Percentiles rank a stretch among this genome's conserved stretches.
Conservation (phyloP, 129 eudicot genomes). For the Logfia minima region DNA sequence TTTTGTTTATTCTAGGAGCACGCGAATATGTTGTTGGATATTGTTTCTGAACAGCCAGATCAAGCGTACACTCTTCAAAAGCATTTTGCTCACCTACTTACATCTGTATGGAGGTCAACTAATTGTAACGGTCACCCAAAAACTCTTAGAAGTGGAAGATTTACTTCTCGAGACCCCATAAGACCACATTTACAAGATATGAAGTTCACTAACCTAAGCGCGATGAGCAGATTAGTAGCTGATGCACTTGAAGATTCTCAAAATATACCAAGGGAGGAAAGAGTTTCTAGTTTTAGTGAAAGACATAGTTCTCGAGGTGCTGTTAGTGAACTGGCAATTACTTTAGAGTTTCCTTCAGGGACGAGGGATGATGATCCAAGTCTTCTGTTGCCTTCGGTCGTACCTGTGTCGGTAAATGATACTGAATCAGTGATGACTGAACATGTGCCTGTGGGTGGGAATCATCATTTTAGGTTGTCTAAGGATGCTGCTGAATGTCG, state of each 20-base stretch:
- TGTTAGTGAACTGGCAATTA: conserved; percentile 53
- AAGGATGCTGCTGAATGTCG: conserved; percentile 54
- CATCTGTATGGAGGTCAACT: conserved; percentile 60
- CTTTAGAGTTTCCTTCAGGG: conserved; percentile 50
- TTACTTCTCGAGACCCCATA: conserved; percentile 16
- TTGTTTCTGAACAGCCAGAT: conserved; percentile 72
- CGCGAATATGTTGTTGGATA: conserved; percentile 64
- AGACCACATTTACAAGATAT: conserved; percentile 38
- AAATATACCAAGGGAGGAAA: conserved; percentile 34
- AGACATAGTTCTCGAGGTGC: conserved; percentile 37
- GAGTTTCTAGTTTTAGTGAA: conserved; percentile 29
- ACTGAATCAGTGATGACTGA: conserved; percentile 35
- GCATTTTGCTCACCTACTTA: conserved; percentile 75
- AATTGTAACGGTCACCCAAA: conserved; percentile 26
- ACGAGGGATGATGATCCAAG: conserved; percentile 35
- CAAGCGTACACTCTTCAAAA: conserved; percentile 70
- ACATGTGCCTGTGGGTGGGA: conserved; percentile 23
- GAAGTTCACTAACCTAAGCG: conserved; percentile 51
- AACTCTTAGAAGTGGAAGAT: conserved; percentile 34
- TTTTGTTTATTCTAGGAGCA: conserved; percentile 56
- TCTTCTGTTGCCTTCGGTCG: conserved; percentile 49
- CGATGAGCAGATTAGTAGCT: conserved; percentile 59
- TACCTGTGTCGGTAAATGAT: conserved; percentile 51
- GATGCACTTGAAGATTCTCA: conserved; percentile 56
- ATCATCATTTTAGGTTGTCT: conserved; percentile 52